Conservation (phyloP, 768 basidiomycete species). For the Amanita muscaria region DNA sequence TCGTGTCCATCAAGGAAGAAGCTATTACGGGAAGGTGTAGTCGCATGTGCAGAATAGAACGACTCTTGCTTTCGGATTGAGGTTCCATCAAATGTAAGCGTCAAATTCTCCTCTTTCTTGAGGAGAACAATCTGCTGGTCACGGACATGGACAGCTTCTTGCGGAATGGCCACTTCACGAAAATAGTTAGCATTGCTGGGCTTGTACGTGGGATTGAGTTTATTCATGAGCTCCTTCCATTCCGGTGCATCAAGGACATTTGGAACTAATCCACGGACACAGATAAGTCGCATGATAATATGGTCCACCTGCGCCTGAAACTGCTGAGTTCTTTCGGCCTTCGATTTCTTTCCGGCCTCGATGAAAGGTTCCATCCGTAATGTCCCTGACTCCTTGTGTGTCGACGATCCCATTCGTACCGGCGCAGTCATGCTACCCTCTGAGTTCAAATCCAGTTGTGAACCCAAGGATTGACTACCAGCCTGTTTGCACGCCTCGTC, state of each 20-base stretch:
- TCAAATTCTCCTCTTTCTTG: constrained; percentile 13
- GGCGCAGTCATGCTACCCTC: too few relatives aligned
- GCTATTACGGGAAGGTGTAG: not conserved
- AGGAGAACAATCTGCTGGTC: too few relatives aligned
- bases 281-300: constrained; percentile 15
- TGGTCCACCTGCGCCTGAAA: constrained; percentile 9
- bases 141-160: too few relatives aligned
- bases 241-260: constrained; percentile 14
- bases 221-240: constrained; percentile 17
- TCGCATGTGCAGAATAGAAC: not conserved
- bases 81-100: constrained; percentile 13
- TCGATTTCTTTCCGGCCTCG: too few relatives aligned
- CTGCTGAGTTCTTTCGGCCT: too few relatives aligned
- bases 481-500: too few relatives aligned
- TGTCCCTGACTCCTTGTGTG: too few relatives aligned
- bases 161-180: not conserved
- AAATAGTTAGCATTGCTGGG: constrained; percentile 7
- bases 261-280: constrained; percentile 15
- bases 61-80: constrained; percentile 1
- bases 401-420: too few relatives aligned
- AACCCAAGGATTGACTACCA: too few relatives aligned
- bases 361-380: too few relatives aligned
- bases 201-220: constrained; percentile 7
- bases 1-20: constrained; percentile 5
- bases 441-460: too few relatives aligned